Evolutionary conservation across 2,329 filamentous ascomycete genomes (phyloP).

Genomic region (Coleophoma cylindrospora): DNA sequence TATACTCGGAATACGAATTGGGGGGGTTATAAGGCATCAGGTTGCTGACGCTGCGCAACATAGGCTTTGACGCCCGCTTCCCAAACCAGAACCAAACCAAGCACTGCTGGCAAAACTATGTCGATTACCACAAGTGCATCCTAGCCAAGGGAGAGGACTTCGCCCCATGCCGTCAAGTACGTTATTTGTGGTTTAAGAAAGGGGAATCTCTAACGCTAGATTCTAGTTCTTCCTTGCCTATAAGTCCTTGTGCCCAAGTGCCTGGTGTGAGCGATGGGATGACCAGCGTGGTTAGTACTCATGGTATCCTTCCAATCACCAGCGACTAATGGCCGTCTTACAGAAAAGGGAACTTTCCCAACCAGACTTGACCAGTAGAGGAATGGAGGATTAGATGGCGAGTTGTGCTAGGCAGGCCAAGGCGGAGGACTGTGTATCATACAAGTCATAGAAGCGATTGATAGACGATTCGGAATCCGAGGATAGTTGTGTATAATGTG

Average conservation of each 20-base stretch:
- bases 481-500: no score
- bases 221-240: slow-evolving; percentile 90
- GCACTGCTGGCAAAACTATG: slow-evolving; percentile 99
- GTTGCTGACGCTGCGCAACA: not conserved
- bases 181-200: slow-evolving; percentile 38
- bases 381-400: not conserved
- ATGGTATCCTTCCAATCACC: not conserved
- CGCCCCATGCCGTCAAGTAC: slow-evolving; percentile 91
- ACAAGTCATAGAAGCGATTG: slow-evolving; percentile 22
- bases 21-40: no score
- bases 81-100: slow-evolving; percentile 98
- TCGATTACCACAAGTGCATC: slow-evolving; percentile 99
- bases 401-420: slow-evolving; percentile 2
- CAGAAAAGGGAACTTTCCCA: slow-evolving; percentile 66
- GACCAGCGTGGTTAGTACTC: slow-evolving; percentile 79
- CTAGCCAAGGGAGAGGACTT: slow-evolving; percentile 98
- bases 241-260: slow-evolving; percentile 93
- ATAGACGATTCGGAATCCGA: slow-evolving; percentile 11
- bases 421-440: slow-evolving; percentile 23
- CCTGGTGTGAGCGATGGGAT: slow-evolving; percentile 94
- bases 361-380: slow-evolving; percentile 51
- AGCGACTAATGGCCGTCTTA: slow-evolving; percentile 12
- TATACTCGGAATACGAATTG: no score
- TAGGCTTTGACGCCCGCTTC: slow-evolving; percentile 98
- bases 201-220: slow-evolving; percentile 15